Evolutionary conservation across 441 rosid species (phyloP).

Genomic region (Geranium incanum): DNA sequence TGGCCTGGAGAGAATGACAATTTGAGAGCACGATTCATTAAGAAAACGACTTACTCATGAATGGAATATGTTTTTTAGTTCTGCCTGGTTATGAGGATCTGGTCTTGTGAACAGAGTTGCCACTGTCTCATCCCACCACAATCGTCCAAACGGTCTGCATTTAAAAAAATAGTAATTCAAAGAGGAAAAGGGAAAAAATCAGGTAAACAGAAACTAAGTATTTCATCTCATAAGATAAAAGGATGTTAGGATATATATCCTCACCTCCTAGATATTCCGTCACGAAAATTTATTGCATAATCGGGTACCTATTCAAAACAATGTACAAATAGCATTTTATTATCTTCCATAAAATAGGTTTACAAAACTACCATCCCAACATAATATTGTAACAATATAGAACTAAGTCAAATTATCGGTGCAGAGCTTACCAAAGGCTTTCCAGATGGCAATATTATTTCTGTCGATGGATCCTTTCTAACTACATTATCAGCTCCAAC

Average conservation of each 20-base stretch:
- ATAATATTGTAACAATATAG: too few species aligned
- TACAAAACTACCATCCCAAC: too few species aligned
- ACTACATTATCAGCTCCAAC: constrained; percentile 45
- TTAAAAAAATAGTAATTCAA: neutral
- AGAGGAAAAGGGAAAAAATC: neutral
- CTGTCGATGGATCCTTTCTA: constrained; percentile 41
- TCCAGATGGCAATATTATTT: constrained; percentile 33
- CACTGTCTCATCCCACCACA: constrained; percentile 99
- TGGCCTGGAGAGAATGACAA: constrained; percentile 1
- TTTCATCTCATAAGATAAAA: neutral
- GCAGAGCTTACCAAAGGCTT: constrained; percentile 45
- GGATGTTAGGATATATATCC: neutral
- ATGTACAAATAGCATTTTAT: constrained; percentile 3
- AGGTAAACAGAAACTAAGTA: neutral
- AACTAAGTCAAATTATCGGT: neutral
- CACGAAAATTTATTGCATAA: constrained; percentile 1
- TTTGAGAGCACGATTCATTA: too few species aligned
- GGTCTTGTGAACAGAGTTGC: constrained; percentile 70
- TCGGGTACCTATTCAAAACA: constrained; percentile 44
- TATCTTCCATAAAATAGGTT: neutral
- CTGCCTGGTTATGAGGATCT: constrained; percentile 58
- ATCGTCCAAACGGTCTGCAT: constrained; percentile 71
- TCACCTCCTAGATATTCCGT: neutral
- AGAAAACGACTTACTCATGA: neutral
- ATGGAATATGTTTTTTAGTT: neutral